Percentiles rank a stretch among this genome's conserved stretches.
These are phyloP conservation scores for Daldinia decipiens DNA, from an alignment of 495 filamentous ascomycete genomes.

Conservation along the genomic window DNA sequence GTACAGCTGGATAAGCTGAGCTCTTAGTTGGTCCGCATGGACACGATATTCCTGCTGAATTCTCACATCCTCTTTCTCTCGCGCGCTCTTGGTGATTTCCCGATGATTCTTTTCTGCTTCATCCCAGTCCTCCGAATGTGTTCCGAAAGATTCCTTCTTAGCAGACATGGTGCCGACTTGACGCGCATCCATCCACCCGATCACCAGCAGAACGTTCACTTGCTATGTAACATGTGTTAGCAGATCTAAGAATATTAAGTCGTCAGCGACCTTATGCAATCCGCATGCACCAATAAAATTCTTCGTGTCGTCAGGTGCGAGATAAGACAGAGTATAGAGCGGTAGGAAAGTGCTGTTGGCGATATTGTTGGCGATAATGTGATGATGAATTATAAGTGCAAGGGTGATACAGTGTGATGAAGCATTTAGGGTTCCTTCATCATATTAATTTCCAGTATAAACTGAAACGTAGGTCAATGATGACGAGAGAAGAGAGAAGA, in stretches of 20 bases:
- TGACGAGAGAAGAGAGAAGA: conserved; percentile 7
- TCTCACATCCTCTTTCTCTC: conserved; percentile 36
- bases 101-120: conserved; percentile 37
- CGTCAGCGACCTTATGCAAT: neutral
- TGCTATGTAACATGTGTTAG: conserved; percentile 23
- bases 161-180: conserved; percentile 40
- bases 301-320: neutral
- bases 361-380: neutral
- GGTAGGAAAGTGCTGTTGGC: neutral
- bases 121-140: conserved; percentile 29
- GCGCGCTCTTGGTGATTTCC: conserved; percentile 29
- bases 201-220: conserved; percentile 8
- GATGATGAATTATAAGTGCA: neutral
- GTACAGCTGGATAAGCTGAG: conserved; percentile 31
- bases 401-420: neutral
- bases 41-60: conserved; percentile 26
- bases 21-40: conserved; percentile 33
- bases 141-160: conserved; percentile 25
- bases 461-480: neutral
- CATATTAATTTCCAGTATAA: neutral
- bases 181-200: conserved; percentile 22
- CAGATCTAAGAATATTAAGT: neutral
- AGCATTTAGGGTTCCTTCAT: neutral
- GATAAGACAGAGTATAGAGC: neutral
- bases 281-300: neutral